Base-by-base conservation (phyloP, 768 basidiomycete species). In the Auricularia sp. region DNA sequence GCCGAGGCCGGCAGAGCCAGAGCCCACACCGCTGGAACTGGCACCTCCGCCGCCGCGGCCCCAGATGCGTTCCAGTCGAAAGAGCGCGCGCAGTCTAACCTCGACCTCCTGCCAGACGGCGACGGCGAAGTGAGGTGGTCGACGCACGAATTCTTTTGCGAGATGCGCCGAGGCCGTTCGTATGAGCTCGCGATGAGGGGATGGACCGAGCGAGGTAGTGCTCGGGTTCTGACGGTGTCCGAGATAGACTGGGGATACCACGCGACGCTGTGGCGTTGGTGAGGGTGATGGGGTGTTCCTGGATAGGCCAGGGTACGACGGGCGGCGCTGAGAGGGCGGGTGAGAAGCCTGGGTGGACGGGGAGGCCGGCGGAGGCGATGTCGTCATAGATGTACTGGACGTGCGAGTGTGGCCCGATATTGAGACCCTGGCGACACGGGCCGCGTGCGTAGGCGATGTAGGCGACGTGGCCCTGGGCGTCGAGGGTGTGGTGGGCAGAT, bases 61-160 rank as follows among this genome's bases (percentile, higher is more conserved):
- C 92, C 91, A 93, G 21, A 88, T 82, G 56, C 87, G 81, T 73
- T 94, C 92, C 64, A 90, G 77, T 64, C 90, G 78, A 24, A 79
- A 80, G 63, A 94, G 74, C 1, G 80, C 76, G 13, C 83, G 77
- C 69, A 87, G 75, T 62, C 88, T 79, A 8, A 82, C 75, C 74
- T 93, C 90, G 6, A 92, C 88, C 71, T 89, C 89, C 65, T 87
- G 87, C 83, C 85, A 89, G 64, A 89, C 87, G 70, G 76, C 79
- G 54, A 78, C 68, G 33, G 81, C 82, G 44, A 79, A 68, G 29
- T 84, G 81, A 4, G 76, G 86, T 82, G 1, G 76, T 70, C n/a
- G 88, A 84, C 11, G 87, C 83, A 83, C 73, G 69, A 88, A 78
- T 72, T 89, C 88, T 69, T 81, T 86, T 73, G 86, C 87, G 29